Evolutionary conservation across 768 basidiomycete genomes (phyloP).

Genomic region (Tremella yokohamensis): DNA sequence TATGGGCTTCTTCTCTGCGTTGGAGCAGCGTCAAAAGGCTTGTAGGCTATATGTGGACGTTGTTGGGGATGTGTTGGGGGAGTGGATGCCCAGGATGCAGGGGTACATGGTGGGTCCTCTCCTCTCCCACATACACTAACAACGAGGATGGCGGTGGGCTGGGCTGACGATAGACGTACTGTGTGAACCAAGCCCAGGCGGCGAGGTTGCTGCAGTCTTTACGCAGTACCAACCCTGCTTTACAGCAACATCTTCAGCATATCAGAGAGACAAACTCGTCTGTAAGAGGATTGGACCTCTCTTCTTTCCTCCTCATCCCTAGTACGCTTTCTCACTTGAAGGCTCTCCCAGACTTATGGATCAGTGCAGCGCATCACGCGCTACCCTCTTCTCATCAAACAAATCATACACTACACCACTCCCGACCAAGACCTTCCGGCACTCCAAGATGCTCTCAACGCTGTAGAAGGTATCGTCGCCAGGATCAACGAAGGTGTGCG

Average conservation of each 20-base stretch:
- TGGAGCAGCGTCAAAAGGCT: conserved; percentile 87
- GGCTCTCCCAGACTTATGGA: neutral
- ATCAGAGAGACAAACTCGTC: conserved; percentile 69
- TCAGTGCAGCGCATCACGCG: conserved; percentile 92
- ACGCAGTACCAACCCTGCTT: conserved; percentile 63
- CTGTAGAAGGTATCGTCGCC: conserved; percentile 68
- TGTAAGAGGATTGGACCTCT: conserved; percentile 77
- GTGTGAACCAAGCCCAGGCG: conserved; percentile 78
- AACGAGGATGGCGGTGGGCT: neutral
- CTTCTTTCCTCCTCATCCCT: conserved; percentile 85
- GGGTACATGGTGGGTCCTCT: conserved; percentile 66
- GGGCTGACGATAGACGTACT: conserved; percentile 66
- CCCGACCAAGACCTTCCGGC: conserved; percentile 60
- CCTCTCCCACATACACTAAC: neutral
- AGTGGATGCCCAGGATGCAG: conserved; percentile 70
- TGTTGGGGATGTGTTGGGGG: conserved; percentile 78
- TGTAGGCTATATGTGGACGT: conserved; percentile 85
- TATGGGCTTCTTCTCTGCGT: conserved; percentile 76
- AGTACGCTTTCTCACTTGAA: conserved; percentile 57
- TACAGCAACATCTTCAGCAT: conserved; percentile 66
- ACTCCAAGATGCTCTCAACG: conserved; percentile 60
- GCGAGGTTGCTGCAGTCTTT: conserved; percentile 72
- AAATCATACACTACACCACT: conserved; percentile 75
- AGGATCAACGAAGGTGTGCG: conserved; percentile 86
- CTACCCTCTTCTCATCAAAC: conserved; percentile 76